A percentile compares a stretch with the other conserved stretches of the same genome.
These are phyloP conservation scores for Sugiyamaella sp. DNA, from an alignment of 1,139 yeast genomes.

Conservation along the genomic window DNA sequence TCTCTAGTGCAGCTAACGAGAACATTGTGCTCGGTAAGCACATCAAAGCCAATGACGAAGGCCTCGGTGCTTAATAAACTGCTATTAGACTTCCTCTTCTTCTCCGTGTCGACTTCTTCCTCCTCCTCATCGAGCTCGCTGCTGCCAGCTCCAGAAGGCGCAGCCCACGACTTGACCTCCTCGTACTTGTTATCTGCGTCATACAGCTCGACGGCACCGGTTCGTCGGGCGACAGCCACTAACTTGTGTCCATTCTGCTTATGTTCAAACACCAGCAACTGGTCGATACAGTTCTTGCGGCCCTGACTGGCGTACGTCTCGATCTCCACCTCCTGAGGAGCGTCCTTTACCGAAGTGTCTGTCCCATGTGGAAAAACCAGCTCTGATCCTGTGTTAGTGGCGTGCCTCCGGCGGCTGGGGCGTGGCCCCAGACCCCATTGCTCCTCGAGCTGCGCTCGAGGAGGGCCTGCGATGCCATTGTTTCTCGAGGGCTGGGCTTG, in stretches of 20 bases:
- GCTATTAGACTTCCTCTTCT: not conserved
- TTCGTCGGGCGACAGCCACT: constrained; percentile 33
- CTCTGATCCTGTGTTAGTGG: constrained; percentile 22
- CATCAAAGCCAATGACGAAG: constrained; percentile 20
- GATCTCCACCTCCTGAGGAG: constrained; percentile 35
- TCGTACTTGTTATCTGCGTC: constrained; percentile 24
- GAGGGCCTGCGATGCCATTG: not conserved
- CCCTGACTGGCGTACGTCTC: constrained; percentile 36
- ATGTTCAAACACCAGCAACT: constrained; percentile 27
- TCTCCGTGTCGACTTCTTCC: not conserved
- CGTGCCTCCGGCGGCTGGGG: not conserved
- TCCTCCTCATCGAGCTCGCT: too few relatives aligned
- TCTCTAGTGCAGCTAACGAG: constrained; percentile 17
- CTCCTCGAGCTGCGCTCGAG: not conserved
- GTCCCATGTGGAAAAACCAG: constrained; percentile 36
- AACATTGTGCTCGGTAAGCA: constrained; percentile 1
- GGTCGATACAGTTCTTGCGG: constrained; percentile 35
- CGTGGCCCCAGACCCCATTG: not conserved
- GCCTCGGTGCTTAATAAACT: constrained; percentile 6
- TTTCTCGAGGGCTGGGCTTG: too few relatives aligned
- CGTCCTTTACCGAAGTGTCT: constrained; percentile 41
- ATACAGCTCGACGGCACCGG: constrained; percentile 34
- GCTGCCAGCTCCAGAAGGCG: not conserved
- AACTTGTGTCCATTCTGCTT: constrained; percentile 24
- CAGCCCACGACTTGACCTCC: constrained; percentile 22